Conservation (phyloP, 2,329 filamentous ascomycete genomes). For the Ambrosiella xylebori region DNA sequence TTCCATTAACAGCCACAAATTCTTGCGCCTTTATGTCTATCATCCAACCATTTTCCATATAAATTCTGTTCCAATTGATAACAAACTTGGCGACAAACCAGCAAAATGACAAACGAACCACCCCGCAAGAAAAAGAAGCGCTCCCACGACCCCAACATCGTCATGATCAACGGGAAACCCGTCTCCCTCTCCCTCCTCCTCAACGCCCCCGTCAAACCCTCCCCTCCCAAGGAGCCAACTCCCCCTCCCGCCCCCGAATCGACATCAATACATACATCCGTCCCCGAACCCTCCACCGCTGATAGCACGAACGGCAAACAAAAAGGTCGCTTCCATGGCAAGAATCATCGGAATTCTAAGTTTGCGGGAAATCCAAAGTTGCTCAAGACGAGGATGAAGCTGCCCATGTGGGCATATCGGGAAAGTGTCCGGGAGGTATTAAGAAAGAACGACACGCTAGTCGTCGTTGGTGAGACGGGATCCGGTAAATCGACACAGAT, state of each 20-base stretch:
- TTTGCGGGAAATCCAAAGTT: slow-evolving; percentile 20
- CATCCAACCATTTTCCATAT: no score
- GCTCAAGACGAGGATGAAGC: slow-evolving; percentile 38
- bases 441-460: slow-evolving; percentile 49
- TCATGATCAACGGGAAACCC: slow-evolving; percentile 31
- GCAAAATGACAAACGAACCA: slow-evolving; percentile 12
- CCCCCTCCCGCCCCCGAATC: not conserved
- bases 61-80: not conserved
- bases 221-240: slow-evolving; percentile 28
- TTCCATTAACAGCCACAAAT: no score
- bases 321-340: not conserved
- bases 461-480: slow-evolving; percentile 85
- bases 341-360: not conserved
- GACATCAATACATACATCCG: not conserved
- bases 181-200: slow-evolving; percentile 35
- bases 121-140: slow-evolving; percentile 25
- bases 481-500: slow-evolving; percentile 95
- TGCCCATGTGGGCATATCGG: slow-evolving; percentile 67
- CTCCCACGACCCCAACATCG: slow-evolving; percentile 19
- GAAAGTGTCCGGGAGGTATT: slow-evolving; percentile 51
- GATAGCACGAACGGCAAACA: not conserved
- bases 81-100: not conserved
- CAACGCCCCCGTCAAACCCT: slow-evolving; percentile 17
- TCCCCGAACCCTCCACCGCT: not conserved
- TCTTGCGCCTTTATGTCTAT: no score